Base-by-base conservation (phyloP, 2,329 filamentous ascomycete genomes). In the Lachnum nothofagi region DNA sequence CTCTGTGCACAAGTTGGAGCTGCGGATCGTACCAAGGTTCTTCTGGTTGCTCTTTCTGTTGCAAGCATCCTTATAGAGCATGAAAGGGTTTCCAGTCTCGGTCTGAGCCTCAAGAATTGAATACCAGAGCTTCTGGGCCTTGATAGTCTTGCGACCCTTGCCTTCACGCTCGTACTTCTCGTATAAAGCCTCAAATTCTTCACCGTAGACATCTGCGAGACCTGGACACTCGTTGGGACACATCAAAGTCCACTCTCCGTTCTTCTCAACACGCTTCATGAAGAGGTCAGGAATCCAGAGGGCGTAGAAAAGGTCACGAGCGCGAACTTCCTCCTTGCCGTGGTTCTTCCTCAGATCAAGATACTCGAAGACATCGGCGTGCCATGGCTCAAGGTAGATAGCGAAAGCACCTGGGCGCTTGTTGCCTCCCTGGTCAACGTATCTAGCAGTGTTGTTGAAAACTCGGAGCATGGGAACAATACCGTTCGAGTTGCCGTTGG, bases 1-100 rank as follows among this genome's bases (percentile, higher is more conserved):
- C 73, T 98, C 93, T 43, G 91, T 97, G 83, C 93, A 98, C 42
- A 98, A 79, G 72, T 98, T 98, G 65, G 93, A 98, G 78, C 89
- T 96, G 71, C 90, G 90, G 63, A 98, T 98, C 55, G 91, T 96
- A 59, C 93, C 93, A 25, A 98, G 79, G 73, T 98, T 98, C 85
- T 98, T 97, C 77, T 98, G 93, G 81, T 98, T 98, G 79, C 91
- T 96, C 86, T 98, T 98, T 70, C 83, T 83, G 82, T 98, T 98
- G 82, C 87, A 91, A 65, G 85, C 80, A 72, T 98, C 93, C 79
- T 98, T 98, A 84, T 98, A 98, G 52, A 97, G 84, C 89, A 98
- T 98, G 75, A 95, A 98, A 42, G 93, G 93, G 72, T 95, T 97
- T 62, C 93, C 93, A 39, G 93, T 98, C 82, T 98, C 93, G 27